phyloP scores from a whole-genome alignment of 2,329 filamentous ascomycete species.

The Lasiodiplodia gonubiensis region DNA sequence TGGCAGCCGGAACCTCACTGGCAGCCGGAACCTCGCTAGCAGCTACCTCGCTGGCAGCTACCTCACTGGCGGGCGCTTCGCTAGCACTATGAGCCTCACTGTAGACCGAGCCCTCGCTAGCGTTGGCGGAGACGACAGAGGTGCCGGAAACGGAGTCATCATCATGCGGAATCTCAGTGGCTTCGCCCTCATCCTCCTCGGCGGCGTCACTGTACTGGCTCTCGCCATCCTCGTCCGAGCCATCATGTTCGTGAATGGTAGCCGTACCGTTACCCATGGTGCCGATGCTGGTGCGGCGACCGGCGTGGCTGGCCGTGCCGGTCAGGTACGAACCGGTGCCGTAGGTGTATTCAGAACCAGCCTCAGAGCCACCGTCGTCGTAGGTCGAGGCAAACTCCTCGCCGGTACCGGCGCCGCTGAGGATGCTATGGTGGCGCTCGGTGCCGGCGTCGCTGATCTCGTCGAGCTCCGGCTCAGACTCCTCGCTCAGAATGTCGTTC shows the following conservation, averaged over 20 bases:
- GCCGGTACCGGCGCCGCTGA: constrained; percentile 45
- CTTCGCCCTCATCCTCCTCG: constrained; percentile 32
- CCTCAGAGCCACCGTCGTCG: constrained; percentile 47
- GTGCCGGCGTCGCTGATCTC: constrained; percentile 45
- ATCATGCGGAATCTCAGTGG: constrained; percentile 26
- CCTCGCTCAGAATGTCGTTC: constrained; percentile 53
- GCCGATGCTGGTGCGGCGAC: constrained; percentile 52
- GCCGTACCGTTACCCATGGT: constrained; percentile 29
- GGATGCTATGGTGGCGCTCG: constrained; percentile 46
- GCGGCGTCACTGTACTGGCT: constrained; percentile 28
- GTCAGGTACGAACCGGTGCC: constrained; percentile 57
- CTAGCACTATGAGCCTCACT: background rate
- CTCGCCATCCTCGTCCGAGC: constrained; percentile 35
- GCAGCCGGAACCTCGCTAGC: background rate
- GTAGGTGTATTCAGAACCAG: constrained; percentile 53
- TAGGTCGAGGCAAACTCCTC: constrained; percentile 56
- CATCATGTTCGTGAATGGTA: constrained; percentile 4
- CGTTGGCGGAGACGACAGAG: constrained; percentile 1
- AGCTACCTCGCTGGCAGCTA: background rate
- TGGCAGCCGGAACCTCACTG: background rate
- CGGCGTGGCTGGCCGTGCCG: constrained; percentile 54
- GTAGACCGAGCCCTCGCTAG: background rate
- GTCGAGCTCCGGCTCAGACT: constrained; percentile 40
- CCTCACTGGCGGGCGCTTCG: background rate
- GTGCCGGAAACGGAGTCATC: constrained; percentile 21